These are phyloP conservation scores for Papiliotrema terrestris DNA, from an alignment of 1,284 basidiomycete genomes.

Conservation along the genomic window DNA sequence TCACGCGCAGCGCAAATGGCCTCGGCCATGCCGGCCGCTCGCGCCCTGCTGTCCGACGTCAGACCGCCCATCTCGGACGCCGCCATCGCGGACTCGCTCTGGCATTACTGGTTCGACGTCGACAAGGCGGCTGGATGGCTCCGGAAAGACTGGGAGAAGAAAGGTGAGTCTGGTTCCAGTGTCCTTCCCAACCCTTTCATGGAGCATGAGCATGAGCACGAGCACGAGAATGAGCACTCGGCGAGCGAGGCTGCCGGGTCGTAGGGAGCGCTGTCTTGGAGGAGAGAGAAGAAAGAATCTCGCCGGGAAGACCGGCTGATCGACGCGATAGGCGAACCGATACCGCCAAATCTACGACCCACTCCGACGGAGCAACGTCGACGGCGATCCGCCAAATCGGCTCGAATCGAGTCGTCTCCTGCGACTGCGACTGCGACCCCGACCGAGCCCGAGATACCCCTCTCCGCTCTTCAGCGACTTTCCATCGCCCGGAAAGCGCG, in stretches of 20 bases:
- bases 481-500: slow-evolving; percentile 52
- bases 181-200: neutral
- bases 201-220: neutral
- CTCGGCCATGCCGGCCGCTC: slow-evolving; percentile 64
- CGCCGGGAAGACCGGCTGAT: neutral
- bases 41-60: slow-evolving; percentile 64
- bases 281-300: neutral
- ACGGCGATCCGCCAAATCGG: slow-evolving; percentile 12
- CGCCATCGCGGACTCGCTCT: slow-evolving; percentile 75
- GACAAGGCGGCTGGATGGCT: slow-evolving; percentile 72
- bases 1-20: slow-evolving; percentile 64
- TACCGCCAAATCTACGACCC: slow-evolving; percentile 26
- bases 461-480: slow-evolving; percentile 66
- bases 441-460: slow-evolving; percentile 49
- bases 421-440: neutral
- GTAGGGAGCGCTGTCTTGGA: too few species aligned
- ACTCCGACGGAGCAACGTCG: slow-evolving; percentile 37
- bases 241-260: too few species aligned
- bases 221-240: neutral
- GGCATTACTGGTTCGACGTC: slow-evolving; percentile 86
- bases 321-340: slow-evolving; percentile 26
- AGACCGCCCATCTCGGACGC: slow-evolving; percentile 67
- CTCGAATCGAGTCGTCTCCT: slow-evolving; percentile 3
- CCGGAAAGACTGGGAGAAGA: slow-evolving; percentile 58
- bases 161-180: slow-evolving; percentile 62